Conservation (phyloP, 257 asterid species). For the Solanum dulcamara region DNA sequence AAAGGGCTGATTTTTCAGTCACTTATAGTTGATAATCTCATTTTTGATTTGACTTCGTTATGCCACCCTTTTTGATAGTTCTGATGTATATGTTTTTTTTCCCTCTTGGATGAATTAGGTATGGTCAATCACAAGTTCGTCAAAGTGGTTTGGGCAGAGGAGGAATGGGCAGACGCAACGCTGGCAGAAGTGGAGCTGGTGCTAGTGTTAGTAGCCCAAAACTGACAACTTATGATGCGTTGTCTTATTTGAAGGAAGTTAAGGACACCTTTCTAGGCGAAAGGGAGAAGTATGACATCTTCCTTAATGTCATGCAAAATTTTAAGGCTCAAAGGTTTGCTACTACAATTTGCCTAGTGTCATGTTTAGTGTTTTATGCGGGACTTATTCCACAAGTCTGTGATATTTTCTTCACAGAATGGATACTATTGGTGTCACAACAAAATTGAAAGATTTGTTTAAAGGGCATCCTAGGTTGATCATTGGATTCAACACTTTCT, state of each 20-base stretch:
- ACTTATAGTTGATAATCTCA: background rate
- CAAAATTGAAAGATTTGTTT: slow-evolving; percentile 77
- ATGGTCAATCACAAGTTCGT: background rate
- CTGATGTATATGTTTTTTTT: background rate
- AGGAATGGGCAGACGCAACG: background rate
- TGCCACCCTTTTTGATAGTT: too few species aligned
- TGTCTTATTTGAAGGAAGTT: slow-evolving; percentile 82
- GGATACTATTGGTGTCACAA: slow-evolving; percentile 82
- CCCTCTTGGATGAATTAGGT: background rate
- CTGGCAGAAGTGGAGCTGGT: slow-evolving; percentile 18
- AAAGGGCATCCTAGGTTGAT: slow-evolving; percentile 77
- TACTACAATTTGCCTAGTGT: background rate
- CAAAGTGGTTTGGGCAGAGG: background rate
- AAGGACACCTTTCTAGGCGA: slow-evolving; percentile 90
- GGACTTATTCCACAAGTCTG: background rate
- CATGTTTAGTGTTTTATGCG: background rate
- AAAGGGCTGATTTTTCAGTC: background rate
- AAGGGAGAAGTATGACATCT: slow-evolving; percentile 70
- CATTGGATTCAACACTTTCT: slow-evolving; percentile 84
- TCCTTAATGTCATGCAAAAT: slow-evolving; percentile 85
- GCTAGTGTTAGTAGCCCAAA: slow-evolving; percentile 42
- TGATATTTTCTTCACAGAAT: slow-evolving; percentile 40
- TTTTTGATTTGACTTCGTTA: too few species aligned
- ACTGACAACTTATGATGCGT: slow-evolving; percentile 74
- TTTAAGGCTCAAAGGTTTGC: slow-evolving; percentile 85